These are phyloP conservation scores for Diaporthe velutina DNA, from an alignment of 2,329 filamentous ascomycete species.

Conservation along the genomic window DNA sequence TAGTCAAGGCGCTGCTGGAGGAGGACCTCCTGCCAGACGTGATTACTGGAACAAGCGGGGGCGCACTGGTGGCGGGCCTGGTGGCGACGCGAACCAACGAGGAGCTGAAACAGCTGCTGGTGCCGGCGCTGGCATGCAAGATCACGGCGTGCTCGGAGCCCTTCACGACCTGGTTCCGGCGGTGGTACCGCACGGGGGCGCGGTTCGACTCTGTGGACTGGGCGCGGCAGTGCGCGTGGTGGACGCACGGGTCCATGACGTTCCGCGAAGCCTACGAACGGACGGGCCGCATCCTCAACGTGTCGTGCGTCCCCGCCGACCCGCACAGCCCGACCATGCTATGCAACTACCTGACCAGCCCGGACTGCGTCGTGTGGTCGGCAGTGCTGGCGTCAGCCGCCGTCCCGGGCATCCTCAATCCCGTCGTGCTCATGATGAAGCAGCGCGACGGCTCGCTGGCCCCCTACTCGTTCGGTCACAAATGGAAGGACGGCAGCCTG, in stretches of 20 bases:
- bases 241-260: constrained; percentile 89
- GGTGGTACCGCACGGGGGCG: constrained; percentile 94
- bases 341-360: constrained; percentile 94
- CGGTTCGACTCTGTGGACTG: constrained; percentile 95
- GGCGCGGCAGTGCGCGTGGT: constrained; percentile 89
- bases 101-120: constrained; percentile 85
- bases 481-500: constrained; percentile 98
- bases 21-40: constrained; percentile 89
- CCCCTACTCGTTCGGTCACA: constrained; percentile 97
- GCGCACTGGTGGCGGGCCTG: constrained; percentile 88
- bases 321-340: constrained; percentile 93
- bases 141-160: constrained; percentile 89
- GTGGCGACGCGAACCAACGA: constrained; percentile 92
- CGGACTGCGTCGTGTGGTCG: constrained; percentile 98
- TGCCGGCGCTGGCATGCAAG: constrained; percentile 86
- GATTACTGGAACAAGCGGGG: constrained; percentile 96
- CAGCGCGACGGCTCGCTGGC: constrained; percentile 80
- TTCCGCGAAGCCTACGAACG: constrained; percentile 95
- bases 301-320: constrained; percentile 95
- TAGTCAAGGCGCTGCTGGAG: constrained; percentile 90
- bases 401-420: constrained; percentile 95
- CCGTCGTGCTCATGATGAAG: constrained; percentile 94
- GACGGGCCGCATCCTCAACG: constrained; percentile 94
- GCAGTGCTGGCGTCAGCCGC: constrained; percentile 95
- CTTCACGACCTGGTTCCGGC: constrained; percentile 79